Evolutionary conservation across 495 filamentous ascomycete species (phyloP), one percentile per base, ranked within the genome.

Genomic region (Aspergillus wentii): DNA sequence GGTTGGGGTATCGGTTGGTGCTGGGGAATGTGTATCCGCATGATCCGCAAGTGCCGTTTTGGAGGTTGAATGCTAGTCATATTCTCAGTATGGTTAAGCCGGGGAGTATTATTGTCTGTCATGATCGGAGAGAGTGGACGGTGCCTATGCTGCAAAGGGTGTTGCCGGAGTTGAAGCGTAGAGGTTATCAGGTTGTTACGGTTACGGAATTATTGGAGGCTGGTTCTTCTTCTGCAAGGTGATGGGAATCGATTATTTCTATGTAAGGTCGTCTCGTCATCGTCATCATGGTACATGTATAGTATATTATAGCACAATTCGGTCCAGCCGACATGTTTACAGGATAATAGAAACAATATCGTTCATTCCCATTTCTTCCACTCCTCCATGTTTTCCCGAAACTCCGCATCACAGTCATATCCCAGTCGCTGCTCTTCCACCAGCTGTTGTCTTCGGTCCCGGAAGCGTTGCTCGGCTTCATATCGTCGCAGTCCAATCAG

Each of bases 21-120:
- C 62, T 94, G 21, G 88, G 88, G 10, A 82, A 78, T 54, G 82
- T 92, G 20, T 94, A 90, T 57, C 88, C 88, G 10, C 86, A 94
- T 61, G 88, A 94, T 61, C 75, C 88, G 31, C 85, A 90, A 66
- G 77, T 94, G 22, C 59, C 61, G 15, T 81, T 69, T 49, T 62
- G 72, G 53, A 68, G 68, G 45, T 36, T 90, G 37, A 94, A 94
- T 66, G 80, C 83, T n/a, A 68, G 64, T 35, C 86, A 92, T 68
- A 72, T 94, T 3, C 52, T 91, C 48, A 85, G 83, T 54, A 87
- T 88, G 82, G 57, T 86, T 18, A 57, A 69, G 30, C 80, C 84
- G 0, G 88, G 88, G 1, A 82, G 78, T 29, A 78, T 94, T 28
- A 80, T 94, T 28, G 77, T 94, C 16, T 85, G 84, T 49, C 88